A percentile compares a stretch with the other conserved stretches of the same genome.
Evolutionary conservation across 495 filamentous ascomycete species (phyloP).

Genomic region (Jackrogersella multiformis): DNA sequence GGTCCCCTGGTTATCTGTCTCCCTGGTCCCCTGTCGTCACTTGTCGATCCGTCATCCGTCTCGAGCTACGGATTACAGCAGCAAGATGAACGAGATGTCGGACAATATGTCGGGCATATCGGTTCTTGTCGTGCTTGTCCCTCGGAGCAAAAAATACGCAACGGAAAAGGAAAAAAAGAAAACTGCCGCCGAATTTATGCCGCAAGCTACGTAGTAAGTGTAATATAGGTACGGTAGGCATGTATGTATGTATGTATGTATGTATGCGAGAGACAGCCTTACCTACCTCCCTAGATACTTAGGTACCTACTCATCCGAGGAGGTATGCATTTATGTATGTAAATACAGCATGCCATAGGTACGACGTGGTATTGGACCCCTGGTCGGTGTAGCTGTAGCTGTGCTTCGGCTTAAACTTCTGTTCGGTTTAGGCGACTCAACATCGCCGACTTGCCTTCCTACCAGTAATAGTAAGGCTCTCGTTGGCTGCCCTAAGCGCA

Average conservation of each 20-base stretch:
- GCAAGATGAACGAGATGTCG: constrained; percentile 13
- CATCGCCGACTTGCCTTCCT: constrained; percentile 35
- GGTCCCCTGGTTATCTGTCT: constrained; percentile 41
- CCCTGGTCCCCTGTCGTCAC: constrained; percentile 36
- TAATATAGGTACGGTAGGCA: no score
- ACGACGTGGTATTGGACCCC: constrained; percentile 30
- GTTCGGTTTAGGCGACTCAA: constrained; percentile 20
- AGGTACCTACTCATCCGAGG: neutral
- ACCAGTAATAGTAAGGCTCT: constrained; percentile 16
- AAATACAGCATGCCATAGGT: constrained; percentile 11
- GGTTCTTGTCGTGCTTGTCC: constrained; percentile 3
- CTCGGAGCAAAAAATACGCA: constrained; percentile 21
- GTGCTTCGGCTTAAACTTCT: constrained; percentile 31
- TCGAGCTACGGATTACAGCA: constrained; percentile 4
- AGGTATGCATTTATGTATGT: neutral
- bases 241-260: neutral
- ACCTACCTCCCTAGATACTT: constrained; percentile 1
- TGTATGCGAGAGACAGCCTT: constrained; percentile 32
- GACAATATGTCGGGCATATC: constrained; percentile 35
- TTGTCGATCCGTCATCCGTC: constrained; percentile 28
- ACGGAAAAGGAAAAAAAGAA: neutral
- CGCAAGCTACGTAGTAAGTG: constrained; percentile 14
- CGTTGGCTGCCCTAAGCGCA: constrained; percentile 33
- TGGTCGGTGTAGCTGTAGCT: constrained; percentile 29
- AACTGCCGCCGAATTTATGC: constrained; percentile 2